Base-by-base conservation (phyloP, 768 basidiomycete species). In the Brasilioporus rufonigricans region DNA sequence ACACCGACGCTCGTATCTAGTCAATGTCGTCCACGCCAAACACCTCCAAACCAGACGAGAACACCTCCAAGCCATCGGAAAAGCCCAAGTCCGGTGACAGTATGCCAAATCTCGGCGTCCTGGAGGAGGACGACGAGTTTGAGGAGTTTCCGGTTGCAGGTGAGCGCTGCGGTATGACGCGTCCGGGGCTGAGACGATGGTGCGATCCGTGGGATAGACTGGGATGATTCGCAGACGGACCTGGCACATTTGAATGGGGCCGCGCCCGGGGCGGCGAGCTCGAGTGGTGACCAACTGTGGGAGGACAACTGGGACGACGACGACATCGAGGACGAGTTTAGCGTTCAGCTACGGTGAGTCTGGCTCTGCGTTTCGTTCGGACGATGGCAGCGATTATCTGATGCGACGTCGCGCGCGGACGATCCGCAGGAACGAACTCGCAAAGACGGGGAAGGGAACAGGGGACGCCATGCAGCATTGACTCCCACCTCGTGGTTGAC, bases 281-380 rank as follows among this genome's bases (percentile, higher is more conserved):
- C 87, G 32, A 87, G 87, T 39, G 89, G 90, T 18, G 87, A 97
- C 71, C 91, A 93, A 65, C 76, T 99, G 12, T 99, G 97, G 97
- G 97, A 99, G 77, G 97, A 98, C 63, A 98, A 98, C 70, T 99
- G 97, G 97, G 97, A 99, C 65, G 97, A 99, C 64, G 97, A 99
- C 74, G 96, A 98, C 73, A 86, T 97, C 57, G 96, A 96, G 69
- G 95, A 98, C 63, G 93, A 97, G 61, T 99, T 99, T 68, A 94
- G 92, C 64, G 86, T 91, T 49, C 93, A 97, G 73, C 76, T 99
- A 62, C 84, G 97, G 97, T 95, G 51, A 46, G 50, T 52, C 18
- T 31, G 24, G 35, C 27, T 18, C 27, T n/a, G 27, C n/a, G 29
- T 19, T n/a, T 29, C 5, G 12, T 19, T 12, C 18, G 9, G 24